Base-by-base conservation (phyloP, 2,329 filamentous ascomycete species). In the Orbilia brochopaga region DNA sequence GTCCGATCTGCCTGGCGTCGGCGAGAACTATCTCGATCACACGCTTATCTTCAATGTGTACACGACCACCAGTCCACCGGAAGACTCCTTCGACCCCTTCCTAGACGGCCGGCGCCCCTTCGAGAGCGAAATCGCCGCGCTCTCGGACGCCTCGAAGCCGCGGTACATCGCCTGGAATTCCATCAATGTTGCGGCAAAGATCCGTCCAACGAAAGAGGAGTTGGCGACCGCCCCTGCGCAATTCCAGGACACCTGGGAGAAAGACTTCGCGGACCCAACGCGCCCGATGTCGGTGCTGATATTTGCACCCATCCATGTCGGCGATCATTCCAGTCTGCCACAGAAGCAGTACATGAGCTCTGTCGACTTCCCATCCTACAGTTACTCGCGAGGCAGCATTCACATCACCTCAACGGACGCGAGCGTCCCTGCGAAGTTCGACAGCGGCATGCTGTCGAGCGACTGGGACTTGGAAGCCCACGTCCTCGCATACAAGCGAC, bases 161-260 rank as follows among this genome's bases (percentile, higher is more conserved):
- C 59, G 54, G 6, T 51, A 61, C 13, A 58, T 64, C 23, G 24
- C 55, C 7, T 73, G 69, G 69, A 75, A 92, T 77, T 89, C 88
- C 72, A 91, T 92, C 74, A 89, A 92, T 0, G 89, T 89, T 2
- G 90, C 89, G 74, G 89, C 91, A 73, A 92, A 92, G 82, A 84
- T 91, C 76, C 84, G 90, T 1, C 90, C 90, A 0, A 90, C 85
- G 0, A 82, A 86, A 69, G 80, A 88, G 51, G 90, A 92, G 76
- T 82, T 90, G 17, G 82, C 84, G 56, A 81, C 87, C 76, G 89
- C 92, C 79, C 86, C 88, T 78, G 83, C 79, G 5, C 87, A 91
- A 59, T 93, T 93, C 82, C 84, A 83, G 51, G 84, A 85, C 5
- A 89, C 89, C 1, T 93, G 89, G 89, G 86, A 92, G 76, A 87